Evolutionary conservation across 169 alveolate genomes (phyloP).

Genomic region (Plasmodium fragile): DNA sequence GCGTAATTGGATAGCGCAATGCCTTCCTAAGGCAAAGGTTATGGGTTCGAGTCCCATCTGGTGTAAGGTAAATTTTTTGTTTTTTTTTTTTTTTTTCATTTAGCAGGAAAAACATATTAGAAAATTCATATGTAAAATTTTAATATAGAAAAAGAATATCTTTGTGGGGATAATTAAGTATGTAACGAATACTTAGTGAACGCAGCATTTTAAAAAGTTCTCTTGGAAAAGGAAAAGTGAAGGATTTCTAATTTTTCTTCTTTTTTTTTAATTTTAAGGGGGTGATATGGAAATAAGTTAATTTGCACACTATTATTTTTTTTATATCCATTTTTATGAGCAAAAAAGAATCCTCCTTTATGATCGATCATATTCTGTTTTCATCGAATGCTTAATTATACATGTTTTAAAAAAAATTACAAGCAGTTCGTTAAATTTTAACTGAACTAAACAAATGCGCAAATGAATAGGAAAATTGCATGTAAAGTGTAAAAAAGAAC

Average conservation of each 20-base stretch:
- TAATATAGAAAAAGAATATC: background rate
- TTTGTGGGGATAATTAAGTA: background rate
- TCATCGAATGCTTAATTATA: background rate
- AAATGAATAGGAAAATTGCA: background rate
- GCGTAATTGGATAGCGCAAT: slow-evolving; percentile 96
- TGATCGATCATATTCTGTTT: background rate
- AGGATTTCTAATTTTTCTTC: background rate
- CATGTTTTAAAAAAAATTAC: background rate
- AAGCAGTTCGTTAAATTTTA: background rate
- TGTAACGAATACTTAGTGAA: no score
- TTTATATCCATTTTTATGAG: background rate
- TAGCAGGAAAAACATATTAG: background rate
- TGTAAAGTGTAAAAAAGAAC: background rate
- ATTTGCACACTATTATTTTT: background rate
- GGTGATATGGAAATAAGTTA: background rate
- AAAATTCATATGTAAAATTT: background rate
- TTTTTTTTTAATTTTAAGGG: background rate
- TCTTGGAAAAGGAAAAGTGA: background rate
- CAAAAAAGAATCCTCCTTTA: background rate
- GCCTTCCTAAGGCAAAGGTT: slow-evolving; percentile 97
- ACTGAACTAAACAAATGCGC: background rate
- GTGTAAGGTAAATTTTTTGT: slow-evolving; percentile 79
- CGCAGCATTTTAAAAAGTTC: background rate
- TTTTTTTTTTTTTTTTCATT: background rate
- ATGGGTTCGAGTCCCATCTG: slow-evolving; percentile 97